phyloP scores from a whole-genome alignment of 345 rosid genomes.

The Citrus australasica region DNA sequence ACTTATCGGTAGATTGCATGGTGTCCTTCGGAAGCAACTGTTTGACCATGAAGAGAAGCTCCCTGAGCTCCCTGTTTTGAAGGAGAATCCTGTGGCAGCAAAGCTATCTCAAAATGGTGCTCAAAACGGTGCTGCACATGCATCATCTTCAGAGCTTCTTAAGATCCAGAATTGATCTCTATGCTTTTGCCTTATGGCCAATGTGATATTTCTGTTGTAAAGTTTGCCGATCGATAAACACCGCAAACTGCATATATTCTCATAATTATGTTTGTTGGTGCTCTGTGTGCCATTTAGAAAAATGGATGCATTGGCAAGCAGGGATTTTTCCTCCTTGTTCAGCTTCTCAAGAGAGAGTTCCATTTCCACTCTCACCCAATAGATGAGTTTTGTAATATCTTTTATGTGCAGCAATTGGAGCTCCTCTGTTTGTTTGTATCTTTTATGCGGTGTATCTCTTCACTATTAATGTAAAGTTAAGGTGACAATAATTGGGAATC shows the following conservation, averaged over 20 bases:
- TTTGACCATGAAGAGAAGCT: constrained; percentile 35
- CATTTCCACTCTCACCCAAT: neutral
- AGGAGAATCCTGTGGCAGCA: constrained; percentile 20
- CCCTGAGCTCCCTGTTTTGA: constrained; percentile 14
- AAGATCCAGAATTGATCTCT: constrained; percentile 13
- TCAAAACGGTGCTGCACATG: constrained; percentile 18
- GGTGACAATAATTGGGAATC: neutral
- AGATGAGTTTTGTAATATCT: neutral
- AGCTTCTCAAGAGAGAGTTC: neutral
- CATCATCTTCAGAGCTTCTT: constrained; percentile 14
- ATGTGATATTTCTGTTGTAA: no score
- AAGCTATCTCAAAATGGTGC: constrained; percentile 23
- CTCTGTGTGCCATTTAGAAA: neutral
- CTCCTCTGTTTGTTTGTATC: neutral
- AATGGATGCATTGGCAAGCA: neutral
- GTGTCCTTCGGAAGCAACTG: constrained; percentile 48
- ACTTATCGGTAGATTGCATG: constrained; percentile 61
- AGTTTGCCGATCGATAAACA: neutral
- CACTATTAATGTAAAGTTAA: neutral
- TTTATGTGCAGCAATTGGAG: neutral
- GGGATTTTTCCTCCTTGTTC: neutral
- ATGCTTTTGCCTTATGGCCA: neutral
- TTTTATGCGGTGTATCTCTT: neutral
- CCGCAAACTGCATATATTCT: neutral
- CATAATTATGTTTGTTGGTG: neutral